phyloP scores from a whole-genome alignment of 148 eudicot genomes.

The Rhododendron mucronatum region DNA sequence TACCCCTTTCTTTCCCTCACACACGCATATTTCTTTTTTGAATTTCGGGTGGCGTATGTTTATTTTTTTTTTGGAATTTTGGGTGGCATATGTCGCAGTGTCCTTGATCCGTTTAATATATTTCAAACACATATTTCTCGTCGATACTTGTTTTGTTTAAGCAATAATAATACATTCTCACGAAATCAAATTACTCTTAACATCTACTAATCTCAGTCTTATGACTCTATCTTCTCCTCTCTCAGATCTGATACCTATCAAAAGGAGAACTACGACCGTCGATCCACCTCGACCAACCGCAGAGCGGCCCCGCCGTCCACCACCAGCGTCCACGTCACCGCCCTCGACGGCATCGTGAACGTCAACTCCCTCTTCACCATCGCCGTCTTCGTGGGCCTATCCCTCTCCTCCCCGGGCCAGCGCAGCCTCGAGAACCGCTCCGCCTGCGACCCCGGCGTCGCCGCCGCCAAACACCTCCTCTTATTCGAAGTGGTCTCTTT shows the following conservation, averaged over 20 bases:
- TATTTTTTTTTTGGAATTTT: no score
- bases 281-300: not conserved
- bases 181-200: no score
- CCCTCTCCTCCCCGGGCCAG: slow-evolving; percentile 61
- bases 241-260: not conserved
- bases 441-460: slow-evolving; percentile 49
- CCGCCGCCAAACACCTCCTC: slow-evolving; percentile 45
- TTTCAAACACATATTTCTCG: no score
- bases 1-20: not conserved
- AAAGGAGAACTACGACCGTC: not conserved
- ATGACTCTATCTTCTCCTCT: not conserved
- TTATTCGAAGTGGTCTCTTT: slow-evolving; percentile 71
- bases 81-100: no score
- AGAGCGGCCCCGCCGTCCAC: slow-evolving; percentile 21
- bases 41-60: no score
- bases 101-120: no score
- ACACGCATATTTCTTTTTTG: not conserved
- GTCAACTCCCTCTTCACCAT: slow-evolving; percentile 87
- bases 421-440: slow-evolving; percentile 48
- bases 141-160: no score
- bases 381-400: slow-evolving; percentile 79
- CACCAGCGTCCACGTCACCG: slow-evolving; percentile 79
- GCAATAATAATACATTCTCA: no score
- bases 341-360: slow-evolving; percentile 72
- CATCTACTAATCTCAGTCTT: not conserved